Evolutionary conservation across 176 grass and related monocot genomes (phyloP).

Genomic region (Avena sativa): DNA sequence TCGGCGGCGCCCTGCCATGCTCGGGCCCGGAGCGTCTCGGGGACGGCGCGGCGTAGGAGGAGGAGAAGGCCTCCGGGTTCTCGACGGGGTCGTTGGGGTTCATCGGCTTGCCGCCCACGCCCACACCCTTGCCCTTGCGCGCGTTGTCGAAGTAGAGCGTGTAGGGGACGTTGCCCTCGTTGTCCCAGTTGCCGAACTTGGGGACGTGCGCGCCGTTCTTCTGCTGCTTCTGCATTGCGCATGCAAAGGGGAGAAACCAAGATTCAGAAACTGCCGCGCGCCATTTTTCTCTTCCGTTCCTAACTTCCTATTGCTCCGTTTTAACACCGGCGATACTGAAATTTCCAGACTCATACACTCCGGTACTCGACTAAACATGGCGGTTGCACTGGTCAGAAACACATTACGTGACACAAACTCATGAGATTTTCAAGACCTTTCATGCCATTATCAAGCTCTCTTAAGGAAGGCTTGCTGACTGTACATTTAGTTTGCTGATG

Average conservation of each 20-base stretch:
- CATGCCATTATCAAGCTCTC: not conserved
- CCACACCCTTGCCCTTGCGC: constrained; percentile 66
- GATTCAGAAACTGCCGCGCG: too few relatives aligned
- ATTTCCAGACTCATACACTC: too few relatives aligned
- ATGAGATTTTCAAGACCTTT: not conserved
- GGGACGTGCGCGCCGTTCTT: too few relatives aligned
- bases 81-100: constrained; percentile 87
- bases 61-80: constrained; percentile 76
- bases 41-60: constrained; percentile 41
- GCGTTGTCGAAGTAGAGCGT: constrained; percentile 80
- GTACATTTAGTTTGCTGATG: too few relatives aligned
- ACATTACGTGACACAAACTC: not conserved
- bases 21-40: constrained; percentile 39
- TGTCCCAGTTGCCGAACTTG: too few relatives aligned
- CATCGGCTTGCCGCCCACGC: constrained; percentile 60
- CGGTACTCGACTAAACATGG: too few relatives aligned
- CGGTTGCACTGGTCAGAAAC: not conserved
- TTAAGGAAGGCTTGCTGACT: not conserved
- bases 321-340: too few relatives aligned
- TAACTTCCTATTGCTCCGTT: too few relatives aligned
- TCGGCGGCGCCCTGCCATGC: not conserved
- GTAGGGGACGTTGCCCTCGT: constrained; percentile 46
- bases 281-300: too few relatives aligned
- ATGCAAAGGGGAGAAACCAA: too few relatives aligned
- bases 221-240: too few relatives aligned